Evolutionary conservation across 2,329 filamentous ascomycete species (phyloP), one percentile per base, ranked within the genome.

Genomic region (Aspergillus persii): DNA sequence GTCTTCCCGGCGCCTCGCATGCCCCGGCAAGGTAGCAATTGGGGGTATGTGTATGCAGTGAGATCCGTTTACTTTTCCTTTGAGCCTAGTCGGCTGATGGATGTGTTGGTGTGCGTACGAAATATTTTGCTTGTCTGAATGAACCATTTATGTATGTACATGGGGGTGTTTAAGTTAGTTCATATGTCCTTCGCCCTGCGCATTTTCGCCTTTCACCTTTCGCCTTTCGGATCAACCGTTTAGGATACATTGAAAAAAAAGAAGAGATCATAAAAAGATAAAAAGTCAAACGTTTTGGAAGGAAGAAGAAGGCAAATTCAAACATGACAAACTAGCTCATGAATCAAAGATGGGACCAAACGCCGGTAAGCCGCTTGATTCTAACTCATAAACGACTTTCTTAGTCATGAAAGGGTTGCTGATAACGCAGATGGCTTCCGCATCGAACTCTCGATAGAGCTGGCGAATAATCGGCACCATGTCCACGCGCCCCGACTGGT

Each of bases 321-420:
- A 54, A 59, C 44, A 41, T 41, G 36, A 41, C n/a, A n/a, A 53
- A 63, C 31, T 50, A 30, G 53, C 60, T 71, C 70, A 86, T 48
- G 83, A 86, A 74, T 92, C 90, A 77, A 88, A 92, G 66, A 92
- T 90, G 8, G 89, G 87, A 6, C 89, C 90, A 74, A 84, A 92
- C 8, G 88, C 88, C 2, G 85, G 81, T 7, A 91, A 74, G 0
- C 88, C 87, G 57, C 86, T 80, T 41, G 79, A 81, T 75, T 91
- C 88, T 53, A 92, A 76, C 8, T 83, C 86, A 69, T 87, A 89
- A 0, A 92, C 88, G 1, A 92, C 80, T 76, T 84, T 85, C 68
- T 81, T 82, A 18, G 89, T 91, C 36, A 91, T 81, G 58, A 76
- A 81, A 58, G 87, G 84, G 70, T 92, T 92, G 57, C 86, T 86